These are phyloP conservation scores for Wakefieldia striispora DNA, from an alignment of 768 basidiomycete genomes.

Conservation along the genomic window DNA sequence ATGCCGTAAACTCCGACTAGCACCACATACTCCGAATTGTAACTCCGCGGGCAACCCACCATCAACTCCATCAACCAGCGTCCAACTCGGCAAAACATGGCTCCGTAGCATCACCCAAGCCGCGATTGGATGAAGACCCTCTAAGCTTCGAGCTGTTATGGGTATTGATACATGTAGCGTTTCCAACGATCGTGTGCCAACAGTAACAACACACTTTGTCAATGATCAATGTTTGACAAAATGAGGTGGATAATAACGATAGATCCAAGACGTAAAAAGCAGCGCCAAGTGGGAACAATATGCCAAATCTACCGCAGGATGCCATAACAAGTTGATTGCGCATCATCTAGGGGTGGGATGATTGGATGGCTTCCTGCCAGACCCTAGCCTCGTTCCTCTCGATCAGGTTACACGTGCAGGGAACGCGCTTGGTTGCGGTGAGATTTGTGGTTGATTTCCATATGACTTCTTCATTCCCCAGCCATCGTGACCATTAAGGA, in stretches of 20 bases:
- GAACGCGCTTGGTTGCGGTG: slow-evolving; percentile 33
- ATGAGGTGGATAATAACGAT: slow-evolving; percentile 6
- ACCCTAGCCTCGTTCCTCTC: slow-evolving; percentile 12
- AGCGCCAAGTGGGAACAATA: slow-evolving; percentile 5
- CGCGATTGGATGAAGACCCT: too few relatives aligned
- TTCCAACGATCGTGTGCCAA: slow-evolving; percentile 2
- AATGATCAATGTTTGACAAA: slow-evolving; percentile 9
- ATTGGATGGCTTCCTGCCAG: slow-evolving; percentile 5
- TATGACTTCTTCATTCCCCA: slow-evolving; percentile 52
- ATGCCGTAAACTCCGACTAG: slow-evolving; percentile 43
- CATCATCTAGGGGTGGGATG: neutral
- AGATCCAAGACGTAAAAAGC: slow-evolving; percentile 10
- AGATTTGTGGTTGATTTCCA: slow-evolving; percentile 23
- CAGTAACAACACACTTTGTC: slow-evolving; percentile 6
- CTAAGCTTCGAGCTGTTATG: neutral
- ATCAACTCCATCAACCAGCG: too few relatives aligned
- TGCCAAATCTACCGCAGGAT: slow-evolving; percentile 10
- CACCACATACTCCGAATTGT: slow-evolving; percentile 18
- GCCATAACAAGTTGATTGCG: slow-evolving; percentile 4
- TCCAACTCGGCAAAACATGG: too few relatives aligned
- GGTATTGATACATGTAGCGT: slow-evolving; percentile 12
- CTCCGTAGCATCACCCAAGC: too few relatives aligned
- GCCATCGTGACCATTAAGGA: slow-evolving; percentile 74
- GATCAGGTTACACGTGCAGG: slow-evolving; percentile 28
- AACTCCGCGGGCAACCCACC: slow-evolving; percentile 7